Percentiles rank a stretch among this genome's conserved stretches.
Evolutionary conservation across 495 filamentous ascomycete genomes (phyloP).

Genomic region (Lichenothelia convexa): DNA sequence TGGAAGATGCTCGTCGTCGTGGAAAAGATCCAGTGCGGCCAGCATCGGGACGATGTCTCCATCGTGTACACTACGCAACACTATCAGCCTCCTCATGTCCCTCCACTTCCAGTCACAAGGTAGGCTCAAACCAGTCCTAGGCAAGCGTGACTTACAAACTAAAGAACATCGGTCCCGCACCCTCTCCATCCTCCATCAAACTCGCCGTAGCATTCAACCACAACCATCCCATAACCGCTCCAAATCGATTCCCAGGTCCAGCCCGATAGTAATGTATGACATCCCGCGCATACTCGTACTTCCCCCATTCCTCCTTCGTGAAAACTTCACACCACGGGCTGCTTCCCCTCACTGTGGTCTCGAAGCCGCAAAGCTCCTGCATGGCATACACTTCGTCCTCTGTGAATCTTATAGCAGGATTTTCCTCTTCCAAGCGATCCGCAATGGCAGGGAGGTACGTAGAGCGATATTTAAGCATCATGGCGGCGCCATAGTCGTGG

Average conservation of each 20-base stretch:
- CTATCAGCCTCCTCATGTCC: not conserved
- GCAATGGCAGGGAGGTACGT: conserved; percentile 31
- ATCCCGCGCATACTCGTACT: conserved; percentile 44
- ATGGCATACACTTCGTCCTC: conserved; percentile 37
- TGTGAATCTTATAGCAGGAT: conserved; percentile 21
- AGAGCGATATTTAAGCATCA: conserved; percentile 28
- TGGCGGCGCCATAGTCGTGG: conserved; percentile 30
- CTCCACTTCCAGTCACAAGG: no score
- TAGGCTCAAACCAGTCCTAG: not conserved
- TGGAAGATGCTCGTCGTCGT: conserved; percentile 25
- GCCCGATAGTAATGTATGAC: conserved; percentile 41
- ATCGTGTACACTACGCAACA: conserved; percentile 32
- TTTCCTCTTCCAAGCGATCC: conserved; percentile 26
- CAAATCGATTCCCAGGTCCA: conserved; percentile 39
- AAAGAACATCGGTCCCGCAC: conserved; percentile 33
- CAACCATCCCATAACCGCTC: conserved; percentile 39
- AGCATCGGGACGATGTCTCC: conserved; percentile 40
- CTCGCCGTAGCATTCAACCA: conserved; percentile 41
- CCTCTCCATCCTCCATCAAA: conserved; percentile 29
- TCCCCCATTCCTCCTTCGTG: conserved; percentile 34
- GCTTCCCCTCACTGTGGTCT: conserved; percentile 32
- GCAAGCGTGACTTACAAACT: conserved; percentile 31
- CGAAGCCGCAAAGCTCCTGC: conserved; percentile 46
- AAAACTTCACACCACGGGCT: conserved; percentile 42
- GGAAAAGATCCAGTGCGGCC: conserved; percentile 33